Evolutionary conservation across 768 basidiomycete species (phyloP), one percentile per base, ranked within the genome.

Genomic region (Paxillus rubicundulus): DNA sequence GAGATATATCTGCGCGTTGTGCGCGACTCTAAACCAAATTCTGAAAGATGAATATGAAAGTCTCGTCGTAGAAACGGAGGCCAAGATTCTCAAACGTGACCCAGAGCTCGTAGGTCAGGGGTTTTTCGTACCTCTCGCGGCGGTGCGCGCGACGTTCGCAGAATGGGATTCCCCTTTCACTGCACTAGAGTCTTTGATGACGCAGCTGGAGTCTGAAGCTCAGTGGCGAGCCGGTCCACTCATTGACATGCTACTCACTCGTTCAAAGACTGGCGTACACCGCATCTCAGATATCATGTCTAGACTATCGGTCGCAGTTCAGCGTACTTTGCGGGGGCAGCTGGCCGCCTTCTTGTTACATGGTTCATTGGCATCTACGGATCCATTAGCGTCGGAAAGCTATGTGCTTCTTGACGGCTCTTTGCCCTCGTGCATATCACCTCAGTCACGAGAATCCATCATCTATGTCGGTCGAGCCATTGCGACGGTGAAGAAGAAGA

Each of bases 111-210:
- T 95, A 32, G 87, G 82, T n/a, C 79, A 79, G 51, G 84, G 84
- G 9, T 86, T 87, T 4, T 93, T 88, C 64, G 92, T 97, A 5
- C 92, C 93, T 4, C 74, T 97, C 30, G 89, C 93, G 0, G 85
- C 86, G 6, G 71, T 97, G 54, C 82, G 88, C 48, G 89, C 94
- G 10, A 82, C 80, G 16, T 94, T 96, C 67, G 81, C 89, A 7
- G 82, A 82, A 68, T 97, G 94, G 94, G 89, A 92, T 59, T 86
- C 89, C 8, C 92, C 92, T 13, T 74, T 97, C 44, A 82, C 83
- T 33, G 82, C 88, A 5, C 77, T 97, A 27, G 76, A 79, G 44
- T 72, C 79, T 8, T 70, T 95, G 41, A 73, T 91, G 50, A 76
- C 84, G 9, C 78, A 82, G 38, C 70, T 94, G 37, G 77, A 85